These are phyloP conservation scores for Vachellia collinsii DNA, from an alignment of 306 rosid species.

Conservation along the genomic window DNA sequence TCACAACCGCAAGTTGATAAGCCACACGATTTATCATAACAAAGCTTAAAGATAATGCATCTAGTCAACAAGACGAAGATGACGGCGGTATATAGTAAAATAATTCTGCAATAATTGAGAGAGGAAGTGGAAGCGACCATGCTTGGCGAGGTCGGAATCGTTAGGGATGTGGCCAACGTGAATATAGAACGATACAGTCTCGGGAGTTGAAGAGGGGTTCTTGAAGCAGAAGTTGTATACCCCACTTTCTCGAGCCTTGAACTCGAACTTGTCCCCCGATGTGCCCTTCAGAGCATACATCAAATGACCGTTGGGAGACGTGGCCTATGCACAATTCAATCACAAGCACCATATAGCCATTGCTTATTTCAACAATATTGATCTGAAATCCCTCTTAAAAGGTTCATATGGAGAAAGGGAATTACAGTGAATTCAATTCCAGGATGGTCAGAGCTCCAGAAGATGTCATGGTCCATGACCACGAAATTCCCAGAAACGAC, in stretches of 20 bases:
- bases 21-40: background rate
- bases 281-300: slow-evolving; percentile 68
- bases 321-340: slow-evolving; percentile 51
- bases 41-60: background rate
- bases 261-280: slow-evolving; percentile 90
- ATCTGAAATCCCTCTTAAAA: background rate
- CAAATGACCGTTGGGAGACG: slow-evolving; percentile 58
- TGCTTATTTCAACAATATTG: background rate
- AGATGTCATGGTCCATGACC: slow-evolving; percentile 53
- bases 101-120: background rate
- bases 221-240: slow-evolving; percentile 76
- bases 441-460: slow-evolving; percentile 56
- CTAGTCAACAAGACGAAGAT: background rate
- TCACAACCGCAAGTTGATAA: slow-evolving; percentile 12
- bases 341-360: background rate
- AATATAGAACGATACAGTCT: slow-evolving; percentile 86
- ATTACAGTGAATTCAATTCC: slow-evolving; percentile 52
- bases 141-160: slow-evolving; percentile 78
- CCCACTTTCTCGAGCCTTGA: slow-evolving; percentile 73
- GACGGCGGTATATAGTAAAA: background rate
- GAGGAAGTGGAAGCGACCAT: slow-evolving; percentile 53
- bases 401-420: background rate
- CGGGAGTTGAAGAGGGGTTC: slow-evolving; percentile 77
- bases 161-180: slow-evolving; percentile 94
- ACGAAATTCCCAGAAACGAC: slow-evolving; percentile 50